Evolutionary conservation across 2,329 filamentous ascomycete genomes (phyloP).

Genomic region (Trichophyton equinum): DNA sequence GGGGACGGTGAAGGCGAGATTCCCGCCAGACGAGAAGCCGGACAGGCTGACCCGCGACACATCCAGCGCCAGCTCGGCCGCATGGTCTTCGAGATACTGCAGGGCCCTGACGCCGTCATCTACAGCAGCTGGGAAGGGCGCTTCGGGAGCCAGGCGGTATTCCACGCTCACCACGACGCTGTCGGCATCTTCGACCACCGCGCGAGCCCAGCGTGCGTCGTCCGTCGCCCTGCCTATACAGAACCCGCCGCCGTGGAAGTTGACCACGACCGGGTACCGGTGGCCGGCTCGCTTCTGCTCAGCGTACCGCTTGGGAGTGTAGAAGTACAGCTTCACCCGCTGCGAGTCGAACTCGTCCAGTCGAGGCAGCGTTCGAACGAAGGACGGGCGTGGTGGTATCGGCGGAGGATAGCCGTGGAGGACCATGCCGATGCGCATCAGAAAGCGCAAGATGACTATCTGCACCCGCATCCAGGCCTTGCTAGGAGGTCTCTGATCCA

Average conservation of each 20-base stretch:
- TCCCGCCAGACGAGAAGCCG: slow-evolving; percentile 52
- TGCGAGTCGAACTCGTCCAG: slow-evolving; percentile 32
- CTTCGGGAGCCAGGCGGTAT: slow-evolving; percentile 48
- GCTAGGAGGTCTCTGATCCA: neutral
- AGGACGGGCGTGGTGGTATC: slow-evolving; percentile 47
- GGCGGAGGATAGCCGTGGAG: slow-evolving; percentile 52
- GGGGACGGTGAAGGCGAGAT: slow-evolving; percentile 50
- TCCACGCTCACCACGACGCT: slow-evolving; percentile 45
- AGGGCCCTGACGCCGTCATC: slow-evolving; percentile 51
- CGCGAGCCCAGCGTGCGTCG: slow-evolving; percentile 47
- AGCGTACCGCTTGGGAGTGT: slow-evolving; percentile 39
- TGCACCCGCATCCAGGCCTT: slow-evolving; percentile 35
- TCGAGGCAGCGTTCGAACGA: slow-evolving; percentile 41
- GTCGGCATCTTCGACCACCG: slow-evolving; percentile 49
- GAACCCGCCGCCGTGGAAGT: slow-evolving; percentile 54
- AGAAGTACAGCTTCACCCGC: slow-evolving; percentile 41
- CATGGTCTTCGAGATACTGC: slow-evolving; percentile 45
- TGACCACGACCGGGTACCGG: slow-evolving; percentile 46
- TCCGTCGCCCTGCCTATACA: slow-evolving; percentile 48
- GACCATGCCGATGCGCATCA: slow-evolving; percentile 58
- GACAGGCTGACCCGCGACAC: slow-evolving; percentile 45
- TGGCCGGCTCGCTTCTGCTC: slow-evolving; percentile 25
- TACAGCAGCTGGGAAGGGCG: slow-evolving; percentile 43
- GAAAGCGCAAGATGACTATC: slow-evolving; percentile 52
- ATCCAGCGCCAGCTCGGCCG: slow-evolving; percentile 45